Evolutionary conservation across 2,329 filamentous ascomycete genomes (phyloP).

Genomic region (Fusarium sp.): DNA sequence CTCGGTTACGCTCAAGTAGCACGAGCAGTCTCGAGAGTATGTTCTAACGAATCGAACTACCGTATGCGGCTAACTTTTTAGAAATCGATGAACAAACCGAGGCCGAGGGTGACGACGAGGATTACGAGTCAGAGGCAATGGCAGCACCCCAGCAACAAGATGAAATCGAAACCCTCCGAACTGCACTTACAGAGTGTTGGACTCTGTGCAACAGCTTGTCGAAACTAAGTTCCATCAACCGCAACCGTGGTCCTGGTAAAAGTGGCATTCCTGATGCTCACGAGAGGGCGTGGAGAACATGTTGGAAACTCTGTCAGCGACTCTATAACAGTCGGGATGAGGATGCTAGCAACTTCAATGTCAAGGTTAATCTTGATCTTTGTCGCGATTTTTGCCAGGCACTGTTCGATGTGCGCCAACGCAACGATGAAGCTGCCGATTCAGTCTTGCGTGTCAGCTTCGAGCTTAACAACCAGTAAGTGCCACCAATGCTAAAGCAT

Average conservation of each 20-base stretch:
- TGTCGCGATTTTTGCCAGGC: slow-evolving; percentile 94
- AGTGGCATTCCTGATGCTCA: slow-evolving; percentile 81
- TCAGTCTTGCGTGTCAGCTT: slow-evolving; percentile 93
- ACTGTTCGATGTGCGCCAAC: slow-evolving; percentile 85
- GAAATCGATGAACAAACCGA: slow-evolving; percentile 69
- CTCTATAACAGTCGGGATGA: slow-evolving; percentile 86
- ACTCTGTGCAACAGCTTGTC: slow-evolving; percentile 92
- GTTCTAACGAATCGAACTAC: slow-evolving; percentile 37
- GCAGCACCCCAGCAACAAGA: slow-evolving; percentile 61
- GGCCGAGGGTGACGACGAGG: slow-evolving; percentile 66
- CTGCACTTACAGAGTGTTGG: slow-evolving; percentile 90
- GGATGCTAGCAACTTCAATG: slow-evolving; percentile 72
- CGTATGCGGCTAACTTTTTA: slow-evolving; percentile 47
- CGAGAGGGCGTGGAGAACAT: slow-evolving; percentile 91
- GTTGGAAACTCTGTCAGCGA: slow-evolving; percentile 92
- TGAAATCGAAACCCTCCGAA: slow-evolving; percentile 76
- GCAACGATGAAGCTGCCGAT: slow-evolving; percentile 82
- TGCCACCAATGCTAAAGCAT: slow-evolving; percentile 12
- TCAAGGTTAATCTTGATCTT: slow-evolving; percentile 82
- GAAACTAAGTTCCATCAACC: slow-evolving; percentile 84
- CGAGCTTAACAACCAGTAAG: slow-evolving; percentile 90
- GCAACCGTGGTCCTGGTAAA: slow-evolving; percentile 81
- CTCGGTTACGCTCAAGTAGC: slow-evolving; percentile 72
- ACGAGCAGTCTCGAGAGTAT: slow-evolving; percentile 83
- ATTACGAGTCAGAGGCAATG: slow-evolving; percentile 60